Evolutionary conservation across 768 basidiomycete species (phyloP).

Genomic region (Termitomyces sp.): DNA sequence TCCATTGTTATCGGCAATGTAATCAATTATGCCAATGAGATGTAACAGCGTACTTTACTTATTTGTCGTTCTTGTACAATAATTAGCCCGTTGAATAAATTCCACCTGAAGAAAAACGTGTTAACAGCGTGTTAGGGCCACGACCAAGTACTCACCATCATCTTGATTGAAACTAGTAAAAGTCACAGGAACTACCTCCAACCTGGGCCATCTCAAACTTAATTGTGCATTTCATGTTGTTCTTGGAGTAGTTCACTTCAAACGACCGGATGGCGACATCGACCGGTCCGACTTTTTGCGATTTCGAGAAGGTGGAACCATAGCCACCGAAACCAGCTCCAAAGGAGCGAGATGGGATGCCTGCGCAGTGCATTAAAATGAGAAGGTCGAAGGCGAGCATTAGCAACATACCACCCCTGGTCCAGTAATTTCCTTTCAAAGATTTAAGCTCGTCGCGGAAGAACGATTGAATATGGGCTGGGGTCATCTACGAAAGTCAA

Average conservation of each 20-base stretch:
- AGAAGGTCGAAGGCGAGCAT: background rate
- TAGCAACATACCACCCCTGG: conserved; percentile 27
- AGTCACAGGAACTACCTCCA: conserved; percentile 18
- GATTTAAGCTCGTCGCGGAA: conserved; percentile 35
- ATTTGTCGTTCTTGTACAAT: background rate
- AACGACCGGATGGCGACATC: conserved; percentile 31
- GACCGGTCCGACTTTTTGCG: conserved; percentile 32
- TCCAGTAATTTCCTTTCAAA: conserved; percentile 36
- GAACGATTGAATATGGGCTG: conserved; percentile 25
- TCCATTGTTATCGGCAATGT: background rate
- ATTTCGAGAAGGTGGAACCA: conserved; percentile 33
- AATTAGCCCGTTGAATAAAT: background rate
- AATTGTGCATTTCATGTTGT: conserved; percentile 38
- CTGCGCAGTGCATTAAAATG: conserved; percentile 5
- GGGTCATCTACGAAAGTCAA: conserved; percentile 18
- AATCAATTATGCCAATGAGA: background rate
- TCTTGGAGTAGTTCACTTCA: conserved; percentile 40
- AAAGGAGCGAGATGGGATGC: conserved; percentile 12
- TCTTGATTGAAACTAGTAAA: background rate
- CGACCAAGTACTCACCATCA: background rate
- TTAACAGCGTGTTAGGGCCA: background rate
- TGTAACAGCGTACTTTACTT: background rate
- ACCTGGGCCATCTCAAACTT: conserved; percentile 34
- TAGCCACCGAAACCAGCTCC: conserved; percentile 14
- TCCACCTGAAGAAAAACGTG: background rate